Base-by-base conservation (phyloP, 2,329 filamentous ascomycete genomes). In the Alternaria sp. region DNA sequence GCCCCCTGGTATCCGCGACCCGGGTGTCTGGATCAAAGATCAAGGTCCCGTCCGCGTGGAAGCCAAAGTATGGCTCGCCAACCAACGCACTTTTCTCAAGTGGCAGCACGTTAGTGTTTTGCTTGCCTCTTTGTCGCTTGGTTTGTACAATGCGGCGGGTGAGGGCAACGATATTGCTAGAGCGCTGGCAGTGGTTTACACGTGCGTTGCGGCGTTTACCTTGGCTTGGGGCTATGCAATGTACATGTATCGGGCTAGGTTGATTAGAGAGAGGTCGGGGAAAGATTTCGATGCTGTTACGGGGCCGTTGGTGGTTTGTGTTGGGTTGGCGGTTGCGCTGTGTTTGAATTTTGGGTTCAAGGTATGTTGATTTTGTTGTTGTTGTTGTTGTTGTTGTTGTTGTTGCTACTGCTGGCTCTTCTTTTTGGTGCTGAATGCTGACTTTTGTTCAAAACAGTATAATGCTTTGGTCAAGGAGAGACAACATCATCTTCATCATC, bases 31-130 rank as follows among this genome's bases (percentile, higher is more conserved):
- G 88, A 91, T 99, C 83, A 99, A 99, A 82, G 96, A 99, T 78
- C 86, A 90, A 33, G 94, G 95, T 3, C 91, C 93, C 34, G 85
- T 98, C 65, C 90, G 93, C 74, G 92, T 99, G 56, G 95, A 99
- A 80, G 93, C 92, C 61, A 99, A 99, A 80, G 94, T 99, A 29
- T 99, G 95, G 94, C 88, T 99, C 56, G 95, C 95, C 54, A 99
- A 99, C 78, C 94, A 99, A 80, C 90, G 95, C 61, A 99, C 95
- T 0, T 99, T 97, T 76, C 89, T 99, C 78, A 98, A 97, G 79
- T 99, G 95, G 95, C 92, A 98, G 81, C 93, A 98, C 77, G 93
- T 99, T 71, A 90, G 88, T 61, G 87, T 99, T 48, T 84, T 99
- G 13, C 87, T 99, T 24, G 93, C 93, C 36, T 88, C 89, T 23